Percentiles rank a stretch among this genome's conserved stretches.
phyloP scores from a whole-genome alignment of 306 rosid genomes.

The Quercus berberidifolia region DNA sequence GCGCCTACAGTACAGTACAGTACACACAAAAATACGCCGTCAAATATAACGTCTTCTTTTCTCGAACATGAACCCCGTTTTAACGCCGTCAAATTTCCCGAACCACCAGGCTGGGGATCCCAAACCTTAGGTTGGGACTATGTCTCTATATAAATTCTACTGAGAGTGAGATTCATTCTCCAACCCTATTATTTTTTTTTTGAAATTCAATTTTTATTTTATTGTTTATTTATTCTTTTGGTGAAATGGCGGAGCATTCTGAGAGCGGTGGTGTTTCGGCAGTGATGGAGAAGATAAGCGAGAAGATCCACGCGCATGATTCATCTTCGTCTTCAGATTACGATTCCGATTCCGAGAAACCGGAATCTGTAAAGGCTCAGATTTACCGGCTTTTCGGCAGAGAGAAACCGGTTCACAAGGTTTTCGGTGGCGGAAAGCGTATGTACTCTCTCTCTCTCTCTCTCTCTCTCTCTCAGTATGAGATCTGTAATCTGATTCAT shows the following conservation, averaged over 20 bases:
- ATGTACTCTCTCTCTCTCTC: conserved; percentile 8
- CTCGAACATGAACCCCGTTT: too few species aligned
- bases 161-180: too few species aligned
- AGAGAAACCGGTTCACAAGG: conserved; percentile 68
- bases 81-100: too few species aligned
- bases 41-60: too few species aligned
- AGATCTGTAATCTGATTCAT: not conserved
- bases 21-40: too few species aligned
- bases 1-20: too few species aligned
- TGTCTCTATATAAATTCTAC: too few species aligned
- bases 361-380: conserved; percentile 43
- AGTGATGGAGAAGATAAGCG: conserved; percentile 58
- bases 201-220: not conserved
- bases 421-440: conserved; percentile 92
- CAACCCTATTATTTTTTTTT: too few species aligned
- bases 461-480: not conserved
- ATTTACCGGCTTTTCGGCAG: conserved; percentile 74
- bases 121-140: too few species aligned
- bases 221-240: conserved; percentile 14
- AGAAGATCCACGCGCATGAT: conserved; percentile 60
- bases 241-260: conserved; percentile 61
- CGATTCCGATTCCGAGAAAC: conserved; percentile 53
- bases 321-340: conserved; percentile 50
- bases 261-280: conserved; percentile 37
- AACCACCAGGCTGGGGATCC: too few species aligned